phyloP scores from a whole-genome alignment of 2,329 filamentous ascomycete species.

The Stagonosporopsis rhizophila region DNA sequence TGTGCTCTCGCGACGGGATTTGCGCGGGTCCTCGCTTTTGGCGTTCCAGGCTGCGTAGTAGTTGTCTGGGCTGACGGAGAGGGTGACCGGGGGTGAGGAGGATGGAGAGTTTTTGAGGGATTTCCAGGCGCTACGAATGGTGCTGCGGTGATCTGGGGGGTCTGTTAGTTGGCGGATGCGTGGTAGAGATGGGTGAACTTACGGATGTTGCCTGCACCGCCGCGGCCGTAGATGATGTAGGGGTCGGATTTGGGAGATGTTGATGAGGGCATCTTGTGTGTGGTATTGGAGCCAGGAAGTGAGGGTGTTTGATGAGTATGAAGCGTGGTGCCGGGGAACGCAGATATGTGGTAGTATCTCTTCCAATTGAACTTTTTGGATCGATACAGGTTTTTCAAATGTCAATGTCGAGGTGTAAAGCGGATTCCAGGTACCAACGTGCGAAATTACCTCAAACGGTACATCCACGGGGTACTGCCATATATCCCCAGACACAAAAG shows the following conservation, averaged over 20 bases:
- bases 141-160: slow-evolving; percentile 13
- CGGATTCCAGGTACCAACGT: background rate
- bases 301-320: background rate
- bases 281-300: background rate
- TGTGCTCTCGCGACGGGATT: background rate
- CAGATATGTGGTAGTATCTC: background rate
- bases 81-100: slow-evolving; percentile 8
- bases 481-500: slow-evolving; percentile 13
- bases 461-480: slow-evolving; percentile 14
- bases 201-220: slow-evolving; percentile 20
- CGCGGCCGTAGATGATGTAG: slow-evolving; percentile 21
- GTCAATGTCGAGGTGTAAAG: background rate
- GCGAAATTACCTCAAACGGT: slow-evolving; percentile 7
- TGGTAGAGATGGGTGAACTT: background rate
- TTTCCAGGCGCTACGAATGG: slow-evolving; percentile 19
- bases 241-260: slow-evolving; percentile 15
- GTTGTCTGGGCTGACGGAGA: slow-evolving; percentile 9
- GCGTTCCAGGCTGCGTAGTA: slow-evolving; percentile 20
- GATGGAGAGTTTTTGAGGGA: slow-evolving; percentile 15
- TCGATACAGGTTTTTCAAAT: background rate
- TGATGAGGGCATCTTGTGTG: slow-evolving; percentile 13
- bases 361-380: background rate
- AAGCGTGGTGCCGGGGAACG: background rate
- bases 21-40: slow-evolving; percentile 14
- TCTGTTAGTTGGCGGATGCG: background rate